phyloP scores from a whole-genome alignment of 495 filamentous ascomycete species.

The Cryomyces minteri region DNA sequence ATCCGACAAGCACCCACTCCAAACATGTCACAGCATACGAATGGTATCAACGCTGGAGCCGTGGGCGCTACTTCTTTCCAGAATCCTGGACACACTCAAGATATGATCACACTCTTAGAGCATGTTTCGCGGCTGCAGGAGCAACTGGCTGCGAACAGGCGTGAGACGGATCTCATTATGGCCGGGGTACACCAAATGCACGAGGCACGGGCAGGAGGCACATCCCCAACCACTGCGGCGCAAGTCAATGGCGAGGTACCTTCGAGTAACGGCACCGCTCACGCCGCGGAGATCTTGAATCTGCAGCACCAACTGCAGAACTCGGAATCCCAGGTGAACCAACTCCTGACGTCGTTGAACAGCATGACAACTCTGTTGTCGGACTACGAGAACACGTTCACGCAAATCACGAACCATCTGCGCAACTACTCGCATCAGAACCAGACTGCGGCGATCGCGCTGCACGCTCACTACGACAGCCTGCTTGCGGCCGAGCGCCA shows the following conservation, averaged over 20 bases:
- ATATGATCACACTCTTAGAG: too few relatives aligned
- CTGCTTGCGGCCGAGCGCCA: slow-evolving; percentile 39
- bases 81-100: too few relatives aligned
- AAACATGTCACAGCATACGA: too few relatives aligned
- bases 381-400: slow-evolving; percentile 37
- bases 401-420: slow-evolving; percentile 39
- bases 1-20: too few relatives aligned
- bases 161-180: too few relatives aligned
- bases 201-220: slow-evolving; percentile 4
- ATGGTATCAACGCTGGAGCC: too few relatives aligned
- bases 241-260: not conserved
- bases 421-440: slow-evolving; percentile 43
- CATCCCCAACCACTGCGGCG: slow-evolving; percentile 4
- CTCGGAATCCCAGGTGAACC: slow-evolving; percentile 27
- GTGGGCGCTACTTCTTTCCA: too few relatives aligned
- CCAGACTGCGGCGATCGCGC: slow-evolving; percentile 34
- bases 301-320: slow-evolving; percentile 29
- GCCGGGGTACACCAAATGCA: too few relatives aligned
- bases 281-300: slow-evolving; percentile 6
- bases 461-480: slow-evolving; percentile 41
- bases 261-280: not conserved
- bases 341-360: slow-evolving; percentile 29
- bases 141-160: too few relatives aligned
- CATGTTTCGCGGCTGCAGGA: too few relatives aligned
- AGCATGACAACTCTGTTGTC: slow-evolving; percentile 35